Conservation (phyloP, 257 asterid genomes). For the Rehmannia glutinosa region DNA sequence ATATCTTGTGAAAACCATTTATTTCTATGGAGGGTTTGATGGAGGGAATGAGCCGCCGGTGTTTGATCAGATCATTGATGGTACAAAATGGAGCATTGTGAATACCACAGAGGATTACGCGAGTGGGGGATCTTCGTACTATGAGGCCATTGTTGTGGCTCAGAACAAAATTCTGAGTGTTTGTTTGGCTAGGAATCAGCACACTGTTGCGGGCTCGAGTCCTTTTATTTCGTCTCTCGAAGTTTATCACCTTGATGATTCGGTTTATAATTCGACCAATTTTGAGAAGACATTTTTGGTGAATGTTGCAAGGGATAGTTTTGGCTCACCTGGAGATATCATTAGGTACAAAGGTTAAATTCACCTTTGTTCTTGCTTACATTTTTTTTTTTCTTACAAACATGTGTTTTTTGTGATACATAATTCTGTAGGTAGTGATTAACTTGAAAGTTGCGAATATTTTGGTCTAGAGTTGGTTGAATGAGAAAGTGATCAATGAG, state of each 20-base stretch:
- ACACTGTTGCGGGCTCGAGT: slow-evolving; percentile 39
- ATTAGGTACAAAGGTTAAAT: slow-evolving; percentile 42
- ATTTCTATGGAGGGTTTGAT: slow-evolving; percentile 79
- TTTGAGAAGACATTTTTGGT: slow-evolving; percentile 44
- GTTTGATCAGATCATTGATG: slow-evolving; percentile 89
- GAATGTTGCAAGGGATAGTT: slow-evolving; percentile 54
- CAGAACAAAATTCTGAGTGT: slow-evolving; percentile 42
- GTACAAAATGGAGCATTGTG: slow-evolving; percentile 68
- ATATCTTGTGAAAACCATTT: slow-evolving; percentile 51
- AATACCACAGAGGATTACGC: slow-evolving; percentile 74
- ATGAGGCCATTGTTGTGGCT: slow-evolving; percentile 65
- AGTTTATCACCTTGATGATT: slow-evolving; percentile 42
- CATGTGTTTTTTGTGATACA: no score
- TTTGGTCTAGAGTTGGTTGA: background rate
- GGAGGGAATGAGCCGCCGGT: slow-evolving; percentile 79
- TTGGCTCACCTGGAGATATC: slow-evolving; percentile 48
- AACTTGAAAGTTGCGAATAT: no score
- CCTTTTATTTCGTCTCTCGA: slow-evolving; percentile 85
- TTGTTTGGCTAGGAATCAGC: slow-evolving; percentile 67
- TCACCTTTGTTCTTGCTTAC: no score
- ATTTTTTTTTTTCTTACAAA: no score
- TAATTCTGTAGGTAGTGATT: no score
- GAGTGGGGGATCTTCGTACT: slow-evolving; percentile 54
- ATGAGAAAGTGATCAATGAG: background rate
- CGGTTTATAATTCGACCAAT: slow-evolving; percentile 66